A percentile compares a stretch with the other conserved stretches of the same genome.
These are phyloP conservation scores for Pogostemon cablin DNA, from an alignment of 257 asterid genomes.

Conservation along the genomic window DNA sequence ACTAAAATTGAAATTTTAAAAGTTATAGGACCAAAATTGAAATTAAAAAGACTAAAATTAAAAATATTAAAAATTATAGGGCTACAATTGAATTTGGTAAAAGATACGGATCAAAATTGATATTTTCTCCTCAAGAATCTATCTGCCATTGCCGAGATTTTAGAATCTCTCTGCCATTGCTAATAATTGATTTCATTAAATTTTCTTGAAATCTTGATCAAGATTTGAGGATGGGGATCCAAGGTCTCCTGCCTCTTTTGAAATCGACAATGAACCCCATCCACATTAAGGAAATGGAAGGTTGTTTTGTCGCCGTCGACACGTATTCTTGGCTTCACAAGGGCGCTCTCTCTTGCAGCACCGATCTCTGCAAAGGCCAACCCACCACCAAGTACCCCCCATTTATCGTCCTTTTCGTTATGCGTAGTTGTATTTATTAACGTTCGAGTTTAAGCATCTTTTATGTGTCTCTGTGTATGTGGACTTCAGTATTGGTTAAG, in stretches of 20 bases:
- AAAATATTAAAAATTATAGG: no score
- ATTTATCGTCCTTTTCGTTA: not conserved
- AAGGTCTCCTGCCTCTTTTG: slow-evolving; percentile 86
- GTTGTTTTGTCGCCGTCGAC: slow-evolving; percentile 80
- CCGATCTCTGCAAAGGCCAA: slow-evolving; percentile 91
- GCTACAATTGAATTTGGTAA: no score
- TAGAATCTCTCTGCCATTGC: slow-evolving; percentile 14
- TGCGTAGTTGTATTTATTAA: slow-evolving; percentile 10
- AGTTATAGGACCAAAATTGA: no score
- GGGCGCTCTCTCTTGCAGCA: slow-evolving; percentile 97
- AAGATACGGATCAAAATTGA: no score
- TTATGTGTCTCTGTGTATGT: not conserved
- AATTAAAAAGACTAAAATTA: no score
- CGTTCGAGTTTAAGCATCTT: not conserved
- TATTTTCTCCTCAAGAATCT: slow-evolving; percentile 25
- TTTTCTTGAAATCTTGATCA: slow-evolving; percentile 28
- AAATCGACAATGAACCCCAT: slow-evolving; percentile 88
- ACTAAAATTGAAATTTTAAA: no score
- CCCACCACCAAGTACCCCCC: slow-evolving; percentile 74
- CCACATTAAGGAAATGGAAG: slow-evolving; percentile 78
- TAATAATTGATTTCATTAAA: slow-evolving; percentile 3
- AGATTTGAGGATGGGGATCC: slow-evolving; percentile 66
- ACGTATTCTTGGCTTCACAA: slow-evolving; percentile 98
- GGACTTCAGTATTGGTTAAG: not conserved
- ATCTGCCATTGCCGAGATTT: slow-evolving; percentile 24